Conservation (phyloP, 2,329 filamentous ascomycete genomes). For the Fusarium incarnatum region DNA sequence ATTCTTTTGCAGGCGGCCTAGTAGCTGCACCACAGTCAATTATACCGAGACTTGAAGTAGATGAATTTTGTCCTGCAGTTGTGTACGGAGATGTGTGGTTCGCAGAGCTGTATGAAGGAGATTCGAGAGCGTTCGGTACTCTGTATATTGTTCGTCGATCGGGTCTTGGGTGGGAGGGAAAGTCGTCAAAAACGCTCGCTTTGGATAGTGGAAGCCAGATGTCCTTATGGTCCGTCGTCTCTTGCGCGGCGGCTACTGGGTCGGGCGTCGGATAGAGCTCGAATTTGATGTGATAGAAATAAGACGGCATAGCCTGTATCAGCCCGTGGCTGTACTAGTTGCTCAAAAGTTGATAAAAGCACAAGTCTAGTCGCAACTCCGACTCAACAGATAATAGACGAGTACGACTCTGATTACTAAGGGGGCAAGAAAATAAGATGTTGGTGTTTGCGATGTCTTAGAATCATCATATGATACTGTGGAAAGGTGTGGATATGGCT, state of each 20-base stretch:
- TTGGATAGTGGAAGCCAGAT: slow-evolving; percentile 64
- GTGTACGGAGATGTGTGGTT: not conserved
- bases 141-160: slow-evolving; percentile 37
- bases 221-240: slow-evolving; percentile 31
- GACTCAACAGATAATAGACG: not conserved
- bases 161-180: slow-evolving; percentile 62
- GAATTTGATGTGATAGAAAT: slow-evolving; percentile 74
- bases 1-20: slow-evolving; percentile 47
- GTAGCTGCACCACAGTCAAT: slow-evolving; percentile 63
- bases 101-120: slow-evolving; percentile 2
- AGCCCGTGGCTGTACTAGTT: not conserved
- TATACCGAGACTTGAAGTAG: slow-evolving; percentile 48
- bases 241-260: slow-evolving; percentile 42
- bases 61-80: slow-evolving; percentile 10
- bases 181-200: slow-evolving; percentile 65
- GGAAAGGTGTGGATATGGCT: not conserved
- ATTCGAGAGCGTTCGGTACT: slow-evolving; percentile 12
- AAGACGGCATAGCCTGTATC: slow-evolving; percentile 65
- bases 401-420: slow-evolving; percentile 20
- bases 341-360: not conserved
- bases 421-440: slow-evolving; percentile 39
- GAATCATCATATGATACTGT: slow-evolving; percentile 33
- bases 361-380: not conserved
- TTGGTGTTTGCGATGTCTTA: slow-evolving; percentile 1
- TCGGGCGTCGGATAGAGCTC: slow-evolving; percentile 68